Evolutionary conservation across 805 yeast genomes (phyloP).

Genomic region (Candida pseudoglaebosa): DNA sequence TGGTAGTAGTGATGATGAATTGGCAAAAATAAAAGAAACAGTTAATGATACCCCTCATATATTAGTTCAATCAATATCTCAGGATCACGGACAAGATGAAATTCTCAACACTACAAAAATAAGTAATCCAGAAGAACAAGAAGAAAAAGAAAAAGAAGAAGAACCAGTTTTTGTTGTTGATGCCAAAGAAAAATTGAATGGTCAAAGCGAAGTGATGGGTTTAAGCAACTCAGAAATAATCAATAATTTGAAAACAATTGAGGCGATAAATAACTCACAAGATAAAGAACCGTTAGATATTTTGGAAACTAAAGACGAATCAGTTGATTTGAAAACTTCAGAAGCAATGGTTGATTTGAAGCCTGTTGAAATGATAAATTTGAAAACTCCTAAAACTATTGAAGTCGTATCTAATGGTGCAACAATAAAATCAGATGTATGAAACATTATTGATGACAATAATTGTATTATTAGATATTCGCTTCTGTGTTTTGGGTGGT

Average conservation of each 20-base stretch:
- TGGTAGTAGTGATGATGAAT: conserved; percentile 5
- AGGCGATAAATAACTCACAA: too few relatives aligned
- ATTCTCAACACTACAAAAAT: too few relatives aligned
- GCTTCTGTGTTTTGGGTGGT: neutral
- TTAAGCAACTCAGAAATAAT: too few relatives aligned
- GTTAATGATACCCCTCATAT: neutral
- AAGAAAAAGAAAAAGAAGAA: neutral
- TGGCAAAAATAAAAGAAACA: neutral
- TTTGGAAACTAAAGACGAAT: too few relatives aligned
- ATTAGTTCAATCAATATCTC: neutral
- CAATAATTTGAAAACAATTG: too few relatives aligned
- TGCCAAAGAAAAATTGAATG: neutral
- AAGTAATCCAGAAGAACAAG: too few relatives aligned
- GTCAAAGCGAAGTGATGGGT: too few relatives aligned
- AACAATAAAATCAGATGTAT: neutral
- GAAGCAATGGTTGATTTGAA: neutral
- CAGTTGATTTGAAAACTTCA: neutral
- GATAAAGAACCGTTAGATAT: too few relatives aligned
- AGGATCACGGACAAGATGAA: too few relatives aligned
- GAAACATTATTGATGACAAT: neutral
- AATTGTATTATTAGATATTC: neutral
- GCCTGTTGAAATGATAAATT: neutral
- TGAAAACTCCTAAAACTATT: neutral
- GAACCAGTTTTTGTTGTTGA: neutral
- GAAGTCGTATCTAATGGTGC: neutral